Evolutionary conservation across 176 grass and related monocot genomes (phyloP).

Genomic region (Canna indica): DNA sequence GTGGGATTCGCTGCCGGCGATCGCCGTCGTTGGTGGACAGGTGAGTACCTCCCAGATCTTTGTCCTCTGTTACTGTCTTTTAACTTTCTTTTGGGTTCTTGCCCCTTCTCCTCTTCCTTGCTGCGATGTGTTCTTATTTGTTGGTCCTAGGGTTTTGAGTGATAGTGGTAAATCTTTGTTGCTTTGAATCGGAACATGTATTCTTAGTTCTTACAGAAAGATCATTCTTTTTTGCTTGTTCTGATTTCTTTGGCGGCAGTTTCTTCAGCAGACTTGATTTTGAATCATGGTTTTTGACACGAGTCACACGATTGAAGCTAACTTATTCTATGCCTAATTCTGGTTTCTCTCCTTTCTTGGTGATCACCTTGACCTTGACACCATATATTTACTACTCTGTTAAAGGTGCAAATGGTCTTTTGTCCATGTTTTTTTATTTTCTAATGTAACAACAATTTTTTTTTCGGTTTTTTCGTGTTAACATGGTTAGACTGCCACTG

Average conservation of each 20-base stretch:
- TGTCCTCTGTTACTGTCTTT: not conserved
- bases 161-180: not conserved
- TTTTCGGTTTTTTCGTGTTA: not conserved
- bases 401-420: not conserved
- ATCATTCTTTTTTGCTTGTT: not conserved
- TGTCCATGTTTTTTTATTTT: not conserved
- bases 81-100: not conserved
- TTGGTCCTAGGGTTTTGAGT: not conserved
- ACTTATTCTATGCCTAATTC: not conserved
- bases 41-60: not conserved
- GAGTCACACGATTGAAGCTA: too few relatives aligned
- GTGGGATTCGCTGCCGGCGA: slow-evolving; percentile 23
- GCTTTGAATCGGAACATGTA: not conserved
- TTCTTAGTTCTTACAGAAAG: not conserved
- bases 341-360: not conserved
- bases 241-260: too few relatives aligned
- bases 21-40: slow-evolving; percentile 20
- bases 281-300: not conserved
- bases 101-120: not conserved
- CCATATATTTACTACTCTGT: not conserved
- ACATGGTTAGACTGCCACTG: too few relatives aligned
- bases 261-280: not conserved
- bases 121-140: not conserved
- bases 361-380: too few relatives aligned
- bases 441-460: not conserved